These are phyloP conservation scores for Iris macrosiphon DNA, from an alignment of 106 monocot genomes.

Conservation along the genomic window DNA sequence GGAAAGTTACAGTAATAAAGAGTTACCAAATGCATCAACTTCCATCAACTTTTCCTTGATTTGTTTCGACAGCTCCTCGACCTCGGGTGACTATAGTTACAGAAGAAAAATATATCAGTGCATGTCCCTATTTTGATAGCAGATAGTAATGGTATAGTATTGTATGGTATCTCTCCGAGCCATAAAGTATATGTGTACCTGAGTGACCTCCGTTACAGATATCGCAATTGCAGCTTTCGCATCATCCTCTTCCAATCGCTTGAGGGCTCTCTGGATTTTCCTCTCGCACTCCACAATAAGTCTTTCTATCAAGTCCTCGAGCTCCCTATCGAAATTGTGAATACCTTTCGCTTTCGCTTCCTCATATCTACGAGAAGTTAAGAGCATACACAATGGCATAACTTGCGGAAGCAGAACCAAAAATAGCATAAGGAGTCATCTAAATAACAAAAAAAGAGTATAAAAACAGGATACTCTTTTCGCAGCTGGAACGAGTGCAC, in stretches of 20 bases:
- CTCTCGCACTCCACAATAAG: conserved; percentile 89
- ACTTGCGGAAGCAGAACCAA: no score
- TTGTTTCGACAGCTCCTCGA: conserved; percentile 78
- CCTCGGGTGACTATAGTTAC: conserved; percentile 55
- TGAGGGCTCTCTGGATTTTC: conserved; percentile 92
- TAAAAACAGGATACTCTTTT: conserved; percentile 71
- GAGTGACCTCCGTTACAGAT: conserved; percentile 85
- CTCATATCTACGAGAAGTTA: conserved; percentile 58
- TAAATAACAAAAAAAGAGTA: not conserved
- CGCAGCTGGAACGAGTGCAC: conserved; percentile 77
- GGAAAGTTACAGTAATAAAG: not conserved
- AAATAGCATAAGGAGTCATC: not conserved
- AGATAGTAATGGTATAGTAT: no score
- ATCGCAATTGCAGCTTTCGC: conserved; percentile 96
- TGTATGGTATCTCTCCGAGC: no score
- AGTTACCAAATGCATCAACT: conserved; percentile 73
- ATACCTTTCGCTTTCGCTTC: conserved; percentile 63
- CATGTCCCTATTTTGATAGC: no score
- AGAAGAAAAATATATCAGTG: not conserved
- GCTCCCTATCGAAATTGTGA: conserved; percentile 81
- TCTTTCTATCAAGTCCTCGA: conserved; percentile 85
- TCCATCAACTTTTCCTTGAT: conserved; percentile 88
- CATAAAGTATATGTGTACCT: no score
- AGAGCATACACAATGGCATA: no score
- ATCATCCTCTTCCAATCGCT: conserved; percentile 80